phyloP scores from a whole-genome alignment of 139 green algal species.

The Tetradesmus lagerheimii region DNA sequence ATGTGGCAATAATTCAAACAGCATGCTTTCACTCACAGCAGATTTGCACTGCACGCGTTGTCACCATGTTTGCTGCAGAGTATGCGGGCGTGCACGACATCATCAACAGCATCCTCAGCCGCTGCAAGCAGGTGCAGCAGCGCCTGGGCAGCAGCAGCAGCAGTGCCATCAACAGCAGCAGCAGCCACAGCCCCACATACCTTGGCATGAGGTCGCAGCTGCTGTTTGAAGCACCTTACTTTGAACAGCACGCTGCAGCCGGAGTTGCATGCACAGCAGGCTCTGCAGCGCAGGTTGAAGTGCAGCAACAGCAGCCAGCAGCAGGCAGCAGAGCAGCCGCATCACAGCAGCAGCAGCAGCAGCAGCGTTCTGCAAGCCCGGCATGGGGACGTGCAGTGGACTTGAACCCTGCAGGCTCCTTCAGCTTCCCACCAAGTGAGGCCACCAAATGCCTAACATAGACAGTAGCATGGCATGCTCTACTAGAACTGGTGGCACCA shows the following conservation, averaged over 20 bases:
- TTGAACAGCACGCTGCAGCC: background rate
- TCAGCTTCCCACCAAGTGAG: constrained; percentile 24
- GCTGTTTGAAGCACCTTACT: constrained; percentile 6
- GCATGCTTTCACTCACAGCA: too few relatives aligned
- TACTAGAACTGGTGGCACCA: too few relatives aligned
- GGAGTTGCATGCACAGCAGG: too few relatives aligned
- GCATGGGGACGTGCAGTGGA: constrained; percentile 24
- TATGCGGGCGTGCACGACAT: constrained; percentile 27
- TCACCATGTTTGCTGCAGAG: background rate
- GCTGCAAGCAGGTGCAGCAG: constrained; percentile 33
- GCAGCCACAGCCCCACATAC: background rate
- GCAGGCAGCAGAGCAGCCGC: constrained; percentile 31
- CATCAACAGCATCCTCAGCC: constrained; percentile 22
- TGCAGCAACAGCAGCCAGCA: background rate
- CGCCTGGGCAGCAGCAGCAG: background rate
- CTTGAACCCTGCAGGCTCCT: constrained; percentile 21
- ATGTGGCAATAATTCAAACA: too few relatives aligned
- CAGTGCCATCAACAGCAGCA: constrained; percentile 9
- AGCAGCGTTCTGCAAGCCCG: background rate
- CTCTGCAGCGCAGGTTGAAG: background rate
- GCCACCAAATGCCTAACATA: too few relatives aligned
- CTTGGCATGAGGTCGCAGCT: constrained; percentile 2
- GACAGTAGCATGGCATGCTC: too few relatives aligned
- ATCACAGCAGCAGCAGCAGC: constrained; percentile 9
- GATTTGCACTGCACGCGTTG: too few relatives aligned